Evolutionary conservation across 306 rosid genomes (phyloP).

Genomic region (Betula pendula): DNA sequence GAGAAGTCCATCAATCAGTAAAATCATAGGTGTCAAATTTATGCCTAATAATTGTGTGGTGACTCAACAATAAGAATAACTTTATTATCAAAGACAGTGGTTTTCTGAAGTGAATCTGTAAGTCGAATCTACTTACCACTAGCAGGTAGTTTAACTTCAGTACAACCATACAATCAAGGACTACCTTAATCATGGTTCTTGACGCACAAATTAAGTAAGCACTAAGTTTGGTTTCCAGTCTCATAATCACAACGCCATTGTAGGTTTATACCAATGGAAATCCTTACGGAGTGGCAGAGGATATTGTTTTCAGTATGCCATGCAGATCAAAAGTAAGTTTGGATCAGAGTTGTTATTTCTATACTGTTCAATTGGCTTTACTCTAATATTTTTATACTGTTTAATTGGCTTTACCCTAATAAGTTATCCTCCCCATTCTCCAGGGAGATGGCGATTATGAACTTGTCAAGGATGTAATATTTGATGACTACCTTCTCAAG

Average conservation of each 20-base stretch:
- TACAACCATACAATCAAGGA: background rate
- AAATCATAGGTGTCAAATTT: background rate
- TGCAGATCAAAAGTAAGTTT: conserved; percentile 84
- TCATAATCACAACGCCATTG: conserved; percentile 13
- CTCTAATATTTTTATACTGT: background rate
- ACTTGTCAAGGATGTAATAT: conserved; percentile 68
- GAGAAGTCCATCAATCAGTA: background rate
- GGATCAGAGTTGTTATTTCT: conserved; percentile 16
- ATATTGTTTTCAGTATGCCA: conserved; percentile 93
- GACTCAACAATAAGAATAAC: background rate
- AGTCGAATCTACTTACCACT: background rate
- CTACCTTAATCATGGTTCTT: background rate
- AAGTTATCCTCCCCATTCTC: conserved; percentile 1
- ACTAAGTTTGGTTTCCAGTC: conserved; percentile 25
- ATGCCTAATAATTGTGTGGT: background rate
- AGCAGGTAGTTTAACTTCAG: background rate
- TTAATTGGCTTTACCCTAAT: background rate
- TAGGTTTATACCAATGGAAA: conserved; percentile 88
- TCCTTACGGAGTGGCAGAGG: conserved; percentile 92
- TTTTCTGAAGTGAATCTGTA: background rate
- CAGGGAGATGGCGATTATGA: conserved; percentile 98
- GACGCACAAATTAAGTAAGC: conserved; percentile 3
- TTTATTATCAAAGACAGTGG: background rate
- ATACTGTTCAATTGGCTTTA: background rate
- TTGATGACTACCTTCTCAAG: conserved; percentile 75